Base-by-base conservation (phyloP, 2,329 filamentous ascomycete species). In the Chalaropsis thielavioides region DNA sequence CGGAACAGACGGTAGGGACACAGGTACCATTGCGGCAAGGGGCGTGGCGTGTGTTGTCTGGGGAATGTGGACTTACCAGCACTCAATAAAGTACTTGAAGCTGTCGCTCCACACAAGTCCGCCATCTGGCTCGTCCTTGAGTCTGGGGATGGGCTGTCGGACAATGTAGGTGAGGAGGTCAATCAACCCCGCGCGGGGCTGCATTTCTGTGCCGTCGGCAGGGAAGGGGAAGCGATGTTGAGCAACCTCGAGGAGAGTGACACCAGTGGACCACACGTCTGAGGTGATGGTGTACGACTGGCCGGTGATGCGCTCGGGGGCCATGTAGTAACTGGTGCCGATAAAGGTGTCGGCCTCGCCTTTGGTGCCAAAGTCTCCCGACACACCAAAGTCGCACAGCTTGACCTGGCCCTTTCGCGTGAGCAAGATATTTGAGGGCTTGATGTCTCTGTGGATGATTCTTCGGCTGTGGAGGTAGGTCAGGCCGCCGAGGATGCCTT, bases 71-170 rank as follows among this genome's bases (percentile, higher is more conserved):
- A 86, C 90, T 73, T 83, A 97, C 92, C 94, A 97, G 83, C 92
- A 96, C 77, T 96, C 92, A 71, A 99, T 96, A 71, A 99, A 99
- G 74, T 96, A 96, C 75, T 99, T 99, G 77, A 99, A 97, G 72
- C 89, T 95, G 70, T 95, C 89, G 70, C 89, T 95, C 94, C 94
- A 99, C 73, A 87, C 87, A 70, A 99, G 95, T 67, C 87, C 86
- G 70, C 88, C 89, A 40, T 90, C 85, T 0, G 90, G 89, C 75
- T 99, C 94, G 70, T 99, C 94, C 76, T 96, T 97, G 68, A 99
- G 79, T 74, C 91, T 95, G 1, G 94, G 94, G 67, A 97, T 95
- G 2, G 90, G 87, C 74, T 99, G 94, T 69, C 90, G 86, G 56
- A 99, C 94, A 73, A 99, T 99, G 74, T 97, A 99, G 13, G 94